These are phyloP conservation scores for Choricystis sp. DNA, from an alignment of 139 green algal species.

Conservation along the genomic window DNA sequence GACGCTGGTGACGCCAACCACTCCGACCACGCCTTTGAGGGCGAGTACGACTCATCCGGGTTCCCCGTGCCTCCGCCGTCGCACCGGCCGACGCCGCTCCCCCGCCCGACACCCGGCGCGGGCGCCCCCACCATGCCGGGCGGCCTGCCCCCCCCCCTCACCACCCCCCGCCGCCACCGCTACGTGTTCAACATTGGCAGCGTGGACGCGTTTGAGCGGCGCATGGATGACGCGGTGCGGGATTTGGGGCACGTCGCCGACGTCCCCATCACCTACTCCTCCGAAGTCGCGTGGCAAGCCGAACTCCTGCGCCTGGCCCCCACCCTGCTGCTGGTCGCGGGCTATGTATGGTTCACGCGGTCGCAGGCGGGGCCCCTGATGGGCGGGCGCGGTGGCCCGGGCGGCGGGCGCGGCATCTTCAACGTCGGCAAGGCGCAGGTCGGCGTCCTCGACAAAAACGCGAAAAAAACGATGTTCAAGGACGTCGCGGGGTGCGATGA, in stretches of 20 bases:
- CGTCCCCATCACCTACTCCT: constrained; percentile 60
- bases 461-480: constrained; percentile 78
- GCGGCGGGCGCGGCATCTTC: constrained; percentile 61
- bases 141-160: too few species aligned
- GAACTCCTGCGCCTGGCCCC: constrained; percentile 64
- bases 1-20: too few species aligned
- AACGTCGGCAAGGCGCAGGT: constrained; percentile 75
- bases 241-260: constrained; percentile 16
- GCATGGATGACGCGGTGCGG: constrained; percentile 85
- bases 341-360: constrained; percentile 73
- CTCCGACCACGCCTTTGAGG: too few species aligned
- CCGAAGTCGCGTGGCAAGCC: constrained; percentile 46
- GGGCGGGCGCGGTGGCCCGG: constrained; percentile 23
- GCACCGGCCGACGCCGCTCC: too few species aligned
- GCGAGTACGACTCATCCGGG: too few species aligned
- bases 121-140: too few species aligned
- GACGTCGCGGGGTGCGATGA: constrained; percentile 94
- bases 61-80: too few species aligned
- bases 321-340: constrained; percentile 82
- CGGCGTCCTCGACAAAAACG: constrained; percentile 67
- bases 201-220: constrained; percentile 88
- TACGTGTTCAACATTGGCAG: constrained; percentile 96
- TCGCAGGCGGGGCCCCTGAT: constrained; percentile 39
- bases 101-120: too few species aligned
- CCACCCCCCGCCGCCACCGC: constrained; percentile 13